Conservation (phyloP, 2,329 filamentous ascomycete genomes). For the Alternaria novae-zelandiae region DNA sequence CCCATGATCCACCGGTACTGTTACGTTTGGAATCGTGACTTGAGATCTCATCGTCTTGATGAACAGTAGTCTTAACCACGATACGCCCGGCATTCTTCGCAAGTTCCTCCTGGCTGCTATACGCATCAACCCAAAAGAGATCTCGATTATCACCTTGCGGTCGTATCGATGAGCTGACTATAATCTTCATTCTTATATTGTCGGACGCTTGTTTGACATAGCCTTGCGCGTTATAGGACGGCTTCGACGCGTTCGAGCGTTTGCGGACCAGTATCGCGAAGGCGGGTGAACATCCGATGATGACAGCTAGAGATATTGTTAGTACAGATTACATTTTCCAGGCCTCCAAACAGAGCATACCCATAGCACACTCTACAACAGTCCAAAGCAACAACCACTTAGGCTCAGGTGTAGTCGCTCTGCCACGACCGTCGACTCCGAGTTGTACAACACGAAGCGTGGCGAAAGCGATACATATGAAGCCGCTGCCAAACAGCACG, state of each 20-base stretch:
- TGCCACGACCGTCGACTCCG: constrained; percentile 25
- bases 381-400: constrained; percentile 47
- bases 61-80: constrained; percentile 14
- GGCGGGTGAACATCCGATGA: constrained; percentile 19
- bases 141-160: not conserved
- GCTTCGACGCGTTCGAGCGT: constrained; percentile 2
- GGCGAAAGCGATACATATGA: constrained; percentile 26
- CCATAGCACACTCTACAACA: constrained; percentile 42
- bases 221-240: constrained; percentile 14
- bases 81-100: constrained; percentile 7
- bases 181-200: constrained; percentile 11
- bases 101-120: constrained; percentile 22
- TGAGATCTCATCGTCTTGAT: constrained; percentile 1
- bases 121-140: constrained; percentile 7
- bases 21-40: not conserved
- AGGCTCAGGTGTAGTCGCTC: constrained; percentile 32
- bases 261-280: constrained; percentile 17
- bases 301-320: constrained; percentile 11
- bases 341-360: constrained; percentile 14
- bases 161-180: not conserved
- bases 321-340: not conserved
- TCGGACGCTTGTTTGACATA: constrained; percentile 12
- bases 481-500: constrained; percentile 24
- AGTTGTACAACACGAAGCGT: constrained; percentile 39
- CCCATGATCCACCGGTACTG: no score